Percentiles rank a stretch among this genome's conserved stretches.
Conservation (phyloP, 2,329 filamentous ascomycete genomes). For the Zymoseptoria pseudotritici region DNA sequence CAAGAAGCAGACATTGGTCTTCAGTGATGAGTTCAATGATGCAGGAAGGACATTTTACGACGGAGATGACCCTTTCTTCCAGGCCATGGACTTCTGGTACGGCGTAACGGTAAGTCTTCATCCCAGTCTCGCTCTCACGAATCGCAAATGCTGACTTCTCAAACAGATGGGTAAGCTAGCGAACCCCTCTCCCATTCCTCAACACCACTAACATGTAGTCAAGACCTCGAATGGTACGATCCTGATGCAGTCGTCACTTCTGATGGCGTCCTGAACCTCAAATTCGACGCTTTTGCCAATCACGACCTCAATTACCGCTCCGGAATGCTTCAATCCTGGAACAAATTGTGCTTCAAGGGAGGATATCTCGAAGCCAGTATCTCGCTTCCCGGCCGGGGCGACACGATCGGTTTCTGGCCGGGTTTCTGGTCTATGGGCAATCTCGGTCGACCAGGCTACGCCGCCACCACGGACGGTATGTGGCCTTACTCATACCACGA, state of each 20-base stretch:
- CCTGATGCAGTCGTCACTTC: constrained; percentile 31
- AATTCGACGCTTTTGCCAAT: constrained; percentile 58
- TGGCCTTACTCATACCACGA: constrained; percentile 70
- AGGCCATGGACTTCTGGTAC: constrained; percentile 64
- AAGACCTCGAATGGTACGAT: constrained; percentile 53
- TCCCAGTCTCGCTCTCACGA: not conserved
- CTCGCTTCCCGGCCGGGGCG: constrained; percentile 59
- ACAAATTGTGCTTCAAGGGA: constrained; percentile 58
- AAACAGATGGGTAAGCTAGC: not conserved
- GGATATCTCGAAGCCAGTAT: constrained; percentile 63
- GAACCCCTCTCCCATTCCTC: not conserved
- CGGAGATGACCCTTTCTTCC: constrained; percentile 61
- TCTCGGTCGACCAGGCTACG: constrained; percentile 60
- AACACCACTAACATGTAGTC: constrained; percentile 24
- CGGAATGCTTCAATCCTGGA: constrained; percentile 49
- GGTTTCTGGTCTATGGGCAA: constrained; percentile 73
- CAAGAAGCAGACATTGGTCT: constrained; percentile 55
- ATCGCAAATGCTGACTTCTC: not conserved
- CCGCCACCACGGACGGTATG: constrained; percentile 62
- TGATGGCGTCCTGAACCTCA: constrained; percentile 43
- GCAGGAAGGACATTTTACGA: constrained; percentile 63
- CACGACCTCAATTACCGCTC: constrained; percentile 49
- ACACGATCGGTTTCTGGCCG: constrained; percentile 64
- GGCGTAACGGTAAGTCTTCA: constrained; percentile 47
- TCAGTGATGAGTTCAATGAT: constrained; percentile 65